phyloP scores from a whole-genome alignment of 495 filamentous ascomycete species.

The Evansstolkia leycettana region DNA sequence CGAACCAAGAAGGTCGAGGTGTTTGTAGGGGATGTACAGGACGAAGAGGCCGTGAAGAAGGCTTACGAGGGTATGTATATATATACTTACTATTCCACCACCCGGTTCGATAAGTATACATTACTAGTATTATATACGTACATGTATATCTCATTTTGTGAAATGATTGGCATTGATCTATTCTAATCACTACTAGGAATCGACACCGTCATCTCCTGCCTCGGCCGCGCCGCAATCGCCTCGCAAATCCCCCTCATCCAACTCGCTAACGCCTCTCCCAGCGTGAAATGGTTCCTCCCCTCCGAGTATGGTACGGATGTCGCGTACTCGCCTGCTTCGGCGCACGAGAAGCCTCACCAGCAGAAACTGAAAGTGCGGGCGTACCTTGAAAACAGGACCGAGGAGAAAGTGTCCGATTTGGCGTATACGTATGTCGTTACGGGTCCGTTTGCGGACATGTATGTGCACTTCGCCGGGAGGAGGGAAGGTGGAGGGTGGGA shows the following conservation, averaged over 20 bases:
- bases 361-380: slow-evolving; percentile 54
- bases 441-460: slow-evolving; percentile 59
- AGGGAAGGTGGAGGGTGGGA: slow-evolving; percentile 41
- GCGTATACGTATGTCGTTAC: slow-evolving; percentile 55
- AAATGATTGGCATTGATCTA: too few species aligned
- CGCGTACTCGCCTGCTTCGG: slow-evolving; percentile 47
- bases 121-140: too few species aligned
- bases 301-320: slow-evolving; percentile 69
- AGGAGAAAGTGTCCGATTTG: slow-evolving; percentile 24
- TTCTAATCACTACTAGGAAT: slow-evolving; percentile 20
- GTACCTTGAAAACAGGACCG: slow-evolving; percentile 36
- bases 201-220: slow-evolving; percentile 53
- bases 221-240: slow-evolving; percentile 46
- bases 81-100: too few species aligned
- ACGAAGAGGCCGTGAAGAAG: slow-evolving; percentile 35
- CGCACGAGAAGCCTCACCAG: slow-evolving; percentile 54
- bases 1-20: slow-evolving; percentile 36
- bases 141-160: too few species aligned
- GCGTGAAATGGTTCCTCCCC: slow-evolving; percentile 55
- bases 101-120: too few species aligned
- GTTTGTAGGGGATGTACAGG: slow-evolving; percentile 46
- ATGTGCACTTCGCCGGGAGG: slow-evolving; percentile 28
- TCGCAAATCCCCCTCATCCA: slow-evolving; percentile 46
- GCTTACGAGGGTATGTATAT: slow-evolving; percentile 44
- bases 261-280: slow-evolving; percentile 39